Evolutionary conservation across 1,139 yeast genomes (phyloP), one percentile per base, ranked within the genome.

Genomic region (Suhomyces choctaworum): DNA sequence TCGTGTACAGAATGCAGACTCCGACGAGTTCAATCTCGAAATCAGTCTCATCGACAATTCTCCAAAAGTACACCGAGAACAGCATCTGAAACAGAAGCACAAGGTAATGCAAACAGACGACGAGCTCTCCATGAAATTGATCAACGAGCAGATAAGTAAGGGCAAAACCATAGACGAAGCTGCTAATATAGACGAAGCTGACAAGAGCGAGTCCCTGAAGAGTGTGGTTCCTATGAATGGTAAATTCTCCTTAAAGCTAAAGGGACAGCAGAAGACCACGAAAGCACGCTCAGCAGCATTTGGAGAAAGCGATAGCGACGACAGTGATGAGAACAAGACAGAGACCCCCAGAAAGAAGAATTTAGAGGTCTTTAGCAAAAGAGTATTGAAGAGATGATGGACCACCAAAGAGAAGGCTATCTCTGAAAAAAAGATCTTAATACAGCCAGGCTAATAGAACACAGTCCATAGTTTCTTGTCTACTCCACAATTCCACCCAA

Each of bases 141-240:
- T 85, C 12, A 64, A 73, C 32, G 58, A 64, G 15, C 90, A 85
- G 54, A 76, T 83, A 3, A 66, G 66, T 39, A 51, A 58, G 29
- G 83, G 81, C 0, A 51, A 55, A 31, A 44, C 44, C 31, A 35
- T 42, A 7, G 36, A 27, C 9, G 37, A 47, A 39, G 30, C 44
- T 5, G 13, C 29, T 1, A 8, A 5, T 5, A 22, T 25, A 6
- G 12, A 12, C 2, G 4, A 9, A 3, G 19, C 26, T 3, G 3
- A 10, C n/a, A 22, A 28, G 5, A 16, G 2, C n/a, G 20, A 16
- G 14, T 10, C 16, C 2, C 9, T 7, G 8, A 16, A n/a, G 11
- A 14, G n/a, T 4, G 21, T 13, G 2, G 16, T 17, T 10, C 23
- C 23, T 4, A 10, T 25, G 5, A 29, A 25, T 13, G 37, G 37